Evolutionary conservation across 1,139 yeast genomes (phyloP).

Genomic region (Yamadazyma diddensiae): DNA sequence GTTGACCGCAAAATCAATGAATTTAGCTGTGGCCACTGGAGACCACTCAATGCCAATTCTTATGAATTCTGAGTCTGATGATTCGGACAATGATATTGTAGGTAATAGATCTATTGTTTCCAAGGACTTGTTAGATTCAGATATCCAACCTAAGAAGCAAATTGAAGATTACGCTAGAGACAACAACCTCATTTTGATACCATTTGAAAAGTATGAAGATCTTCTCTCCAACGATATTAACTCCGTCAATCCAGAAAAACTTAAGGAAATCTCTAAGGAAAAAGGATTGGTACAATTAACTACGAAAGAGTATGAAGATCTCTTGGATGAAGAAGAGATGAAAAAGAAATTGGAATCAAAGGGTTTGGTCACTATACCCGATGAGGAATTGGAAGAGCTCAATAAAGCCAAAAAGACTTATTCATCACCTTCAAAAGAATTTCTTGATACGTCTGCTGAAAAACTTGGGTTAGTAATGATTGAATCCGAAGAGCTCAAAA

Average conservation of each 20-base stretch:
- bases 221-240: slow-evolving; percentile 24
- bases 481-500: slow-evolving; percentile 4
- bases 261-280: slow-evolving; percentile 21
- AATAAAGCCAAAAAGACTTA: slow-evolving; percentile 10
- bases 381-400: slow-evolving; percentile 19
- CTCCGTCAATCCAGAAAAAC: slow-evolving; percentile 21
- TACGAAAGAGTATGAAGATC: slow-evolving; percentile 23
- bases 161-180: slow-evolving; percentile 48
- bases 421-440: slow-evolving; percentile 19
- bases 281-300: slow-evolving; percentile 28
- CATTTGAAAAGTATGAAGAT: slow-evolving; percentile 44
- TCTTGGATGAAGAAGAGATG: slow-evolving; percentile 36
- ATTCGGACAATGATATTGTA: slow-evolving; percentile 23
- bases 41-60: slow-evolving; percentile 25
- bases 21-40: slow-evolving; percentile 13
- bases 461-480: slow-evolving; percentile 6
- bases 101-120: slow-evolving; percentile 19
- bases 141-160: slow-evolving; percentile 14
- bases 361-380: slow-evolving; percentile 36
- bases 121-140: slow-evolving; percentile 19
- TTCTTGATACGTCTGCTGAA: slow-evolving; percentile 17
- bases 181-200: slow-evolving; percentile 39
- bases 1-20: slow-evolving; percentile 8
- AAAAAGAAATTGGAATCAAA: slow-evolving; percentile 24
- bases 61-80: slow-evolving; percentile 40